Evolutionary conservation across 768 basidiomycete genomes (phyloP).

Genomic region (Mycena vitilis): DNA sequence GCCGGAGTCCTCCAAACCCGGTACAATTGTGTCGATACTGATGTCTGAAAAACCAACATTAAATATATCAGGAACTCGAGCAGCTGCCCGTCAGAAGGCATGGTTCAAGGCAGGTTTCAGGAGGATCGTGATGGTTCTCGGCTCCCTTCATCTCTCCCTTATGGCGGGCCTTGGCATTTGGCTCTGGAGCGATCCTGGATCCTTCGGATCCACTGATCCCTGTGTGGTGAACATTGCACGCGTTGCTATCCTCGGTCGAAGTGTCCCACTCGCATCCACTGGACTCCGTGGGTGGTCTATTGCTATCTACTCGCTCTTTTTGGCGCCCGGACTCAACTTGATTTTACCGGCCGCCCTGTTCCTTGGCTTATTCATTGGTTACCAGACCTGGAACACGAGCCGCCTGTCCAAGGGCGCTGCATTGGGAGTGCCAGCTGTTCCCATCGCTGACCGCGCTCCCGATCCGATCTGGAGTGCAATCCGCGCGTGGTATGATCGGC

Average conservation of each 20-base stretch:
- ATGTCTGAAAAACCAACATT: no score
- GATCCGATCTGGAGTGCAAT: no score
- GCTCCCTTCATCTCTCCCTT: slow-evolving; percentile 23
- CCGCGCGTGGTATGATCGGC: no score
- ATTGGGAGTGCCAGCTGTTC: no score
- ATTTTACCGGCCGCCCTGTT: slow-evolving; percentile 4
- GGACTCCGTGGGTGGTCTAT: slow-evolving; percentile 1
- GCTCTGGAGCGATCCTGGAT: slow-evolving; percentile 25
- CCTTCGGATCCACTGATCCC: slow-evolving; percentile 3
- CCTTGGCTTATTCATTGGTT: background rate
- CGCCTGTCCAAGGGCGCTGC: no score
- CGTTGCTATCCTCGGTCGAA: background rate
- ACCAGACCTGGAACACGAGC: background rate
- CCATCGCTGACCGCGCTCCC: no score
- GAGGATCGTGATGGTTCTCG: slow-evolving; percentile 14
- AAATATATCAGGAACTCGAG: background rate
- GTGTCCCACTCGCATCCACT: slow-evolving; percentile 1
- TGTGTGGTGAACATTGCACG: background rate
- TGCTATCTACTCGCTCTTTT: slow-evolving; percentile 7
- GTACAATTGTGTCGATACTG: no score
- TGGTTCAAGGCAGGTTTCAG: background rate
- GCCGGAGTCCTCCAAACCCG: no score
- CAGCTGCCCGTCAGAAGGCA: background rate
- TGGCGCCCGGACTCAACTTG: slow-evolving; percentile 20
- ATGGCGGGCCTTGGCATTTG: slow-evolving; percentile 24